phyloP scores from a whole-genome alignment of 1,284 basidiomycete species.

The Trichosporon coremiiforme region DNA sequence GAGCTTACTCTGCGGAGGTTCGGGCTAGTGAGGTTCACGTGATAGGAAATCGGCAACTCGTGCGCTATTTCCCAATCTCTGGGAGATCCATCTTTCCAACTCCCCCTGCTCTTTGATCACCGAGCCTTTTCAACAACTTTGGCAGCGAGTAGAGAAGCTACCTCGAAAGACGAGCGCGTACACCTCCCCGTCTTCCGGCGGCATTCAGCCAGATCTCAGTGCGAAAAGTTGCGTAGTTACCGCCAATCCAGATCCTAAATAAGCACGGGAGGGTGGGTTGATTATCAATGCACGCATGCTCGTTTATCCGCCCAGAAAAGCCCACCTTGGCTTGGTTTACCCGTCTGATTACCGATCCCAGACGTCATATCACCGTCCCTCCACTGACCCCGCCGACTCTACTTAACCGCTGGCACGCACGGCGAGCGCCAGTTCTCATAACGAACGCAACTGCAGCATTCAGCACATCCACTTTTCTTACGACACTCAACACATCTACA shows the following conservation, averaged over 20 bases:
- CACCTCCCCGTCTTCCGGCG: background rate
- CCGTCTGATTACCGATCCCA: background rate
- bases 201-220: background rate
- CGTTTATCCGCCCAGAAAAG: background rate
- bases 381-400: background rate
- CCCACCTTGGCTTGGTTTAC: conserved; percentile 7
- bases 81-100: background rate
- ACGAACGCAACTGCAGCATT: background rate
- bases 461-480: background rate
- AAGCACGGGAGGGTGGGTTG: background rate
- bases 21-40: background rate
- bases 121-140: background rate
- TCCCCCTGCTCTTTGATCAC: background rate
- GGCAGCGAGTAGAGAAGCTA: background rate
- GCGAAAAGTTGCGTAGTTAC: background rate
- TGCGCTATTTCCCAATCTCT: background rate
- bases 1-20: background rate
- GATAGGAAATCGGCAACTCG: background rate
- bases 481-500: background rate
- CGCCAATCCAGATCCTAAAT: background rate
- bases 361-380: background rate
- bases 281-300: background rate
- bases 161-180: background rate
- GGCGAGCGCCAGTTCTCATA: background rate
- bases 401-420: background rate